Evolutionary conservation across 169 alveolate genomes (phyloP).

Genomic region (Plasmodium ovale): DNA sequence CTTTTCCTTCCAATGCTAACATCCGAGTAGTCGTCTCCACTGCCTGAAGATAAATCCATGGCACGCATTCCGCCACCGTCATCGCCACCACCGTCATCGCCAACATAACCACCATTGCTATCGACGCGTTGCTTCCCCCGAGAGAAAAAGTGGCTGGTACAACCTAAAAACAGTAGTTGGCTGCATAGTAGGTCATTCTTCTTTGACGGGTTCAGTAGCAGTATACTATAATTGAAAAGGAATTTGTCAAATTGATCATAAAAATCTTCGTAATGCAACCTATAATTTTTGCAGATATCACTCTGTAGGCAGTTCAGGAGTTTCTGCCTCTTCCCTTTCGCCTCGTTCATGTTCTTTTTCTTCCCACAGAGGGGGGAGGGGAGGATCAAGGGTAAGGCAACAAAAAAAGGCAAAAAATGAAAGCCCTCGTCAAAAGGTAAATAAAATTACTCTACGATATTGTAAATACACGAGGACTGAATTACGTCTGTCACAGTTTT

Average conservation of each 20-base stretch:
- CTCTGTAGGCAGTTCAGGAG: slow-evolving; percentile 37
- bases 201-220: slow-evolving; percentile 38
- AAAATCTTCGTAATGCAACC: slow-evolving; percentile 12
- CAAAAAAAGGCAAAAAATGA: background rate
- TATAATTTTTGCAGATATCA: slow-evolving; percentile 24
- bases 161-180: slow-evolving; percentile 32
- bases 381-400: background rate
- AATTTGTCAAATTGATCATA: slow-evolving; percentile 53
- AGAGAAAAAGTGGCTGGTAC: slow-evolving; percentile 33
- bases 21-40: background rate
- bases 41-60: too few species aligned
- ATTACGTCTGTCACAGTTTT: too few species aligned
- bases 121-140: background rate
- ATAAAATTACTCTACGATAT: too few species aligned
- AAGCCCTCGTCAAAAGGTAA: too few species aligned
- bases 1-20: too few species aligned
- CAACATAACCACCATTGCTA: too few species aligned
- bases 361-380: background rate
- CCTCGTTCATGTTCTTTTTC: slow-evolving; percentile 15
- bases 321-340: slow-evolving; percentile 19
- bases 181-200: slow-evolving; percentile 52
- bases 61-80: too few species aligned
- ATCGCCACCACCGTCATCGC: too few species aligned
- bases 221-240: slow-evolving; percentile 61
- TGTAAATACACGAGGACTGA: too few species aligned